Percentiles rank a stretch among this genome's conserved stretches.
These are phyloP conservation scores for Mycena filopes DNA, from an alignment of 768 basidiomycete species.

Conservation along the genomic window DNA sequence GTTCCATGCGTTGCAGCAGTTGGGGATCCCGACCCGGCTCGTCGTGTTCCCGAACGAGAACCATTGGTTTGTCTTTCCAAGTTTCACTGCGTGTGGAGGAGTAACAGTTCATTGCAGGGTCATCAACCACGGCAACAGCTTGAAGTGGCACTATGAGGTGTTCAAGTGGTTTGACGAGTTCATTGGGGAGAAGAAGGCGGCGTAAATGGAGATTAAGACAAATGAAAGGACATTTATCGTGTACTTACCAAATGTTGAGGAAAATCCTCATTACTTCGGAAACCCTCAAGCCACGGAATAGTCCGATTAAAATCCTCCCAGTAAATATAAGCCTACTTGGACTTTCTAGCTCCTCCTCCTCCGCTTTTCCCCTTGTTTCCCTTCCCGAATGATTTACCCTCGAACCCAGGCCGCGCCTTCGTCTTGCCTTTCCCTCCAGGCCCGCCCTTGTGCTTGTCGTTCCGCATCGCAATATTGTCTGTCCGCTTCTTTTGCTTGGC, in stretches of 20 bases:
- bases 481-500: conserved; percentile 90
- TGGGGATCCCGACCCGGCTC: conserved; percentile 76
- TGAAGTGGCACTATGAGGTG: conserved; percentile 97
- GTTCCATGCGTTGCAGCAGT: conserved; percentile 89
- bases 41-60: conserved; percentile 93
- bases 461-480: conserved; percentile 90
- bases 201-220: not conserved
- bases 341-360: conserved; percentile 45
- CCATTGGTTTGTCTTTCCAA: conserved; percentile 62
- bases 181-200: conserved; percentile 50
- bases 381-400: conserved; percentile 84
- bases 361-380: conserved; percentile 50
- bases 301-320: no score
- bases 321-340: no score
- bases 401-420: conserved; percentile 86
- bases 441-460: conserved; percentile 72
- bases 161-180: conserved; percentile 89
- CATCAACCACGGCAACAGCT: conserved; percentile 79
- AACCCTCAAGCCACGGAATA: not conserved
- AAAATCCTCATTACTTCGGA: not conserved
- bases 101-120: conserved; percentile 64
- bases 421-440: conserved; percentile 53
- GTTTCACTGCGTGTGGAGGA: no score
- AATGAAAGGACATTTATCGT: not conserved
- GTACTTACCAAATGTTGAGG: not conserved